Evolutionary conservation across 495 filamentous ascomycete species (phyloP).

Genomic region (Penicillium samsonianum): DNA sequence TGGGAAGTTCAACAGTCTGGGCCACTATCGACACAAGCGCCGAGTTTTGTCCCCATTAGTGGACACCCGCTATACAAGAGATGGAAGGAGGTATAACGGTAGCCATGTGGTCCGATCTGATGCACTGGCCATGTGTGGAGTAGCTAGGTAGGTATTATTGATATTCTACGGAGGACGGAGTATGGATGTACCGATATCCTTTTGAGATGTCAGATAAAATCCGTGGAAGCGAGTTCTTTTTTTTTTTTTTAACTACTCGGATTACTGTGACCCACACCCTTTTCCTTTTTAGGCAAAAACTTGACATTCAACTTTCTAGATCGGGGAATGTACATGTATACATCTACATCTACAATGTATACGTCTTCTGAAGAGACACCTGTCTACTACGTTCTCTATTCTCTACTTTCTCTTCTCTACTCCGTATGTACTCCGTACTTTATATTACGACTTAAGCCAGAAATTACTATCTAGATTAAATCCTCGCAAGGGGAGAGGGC

Average conservation of each 20-base stretch:
- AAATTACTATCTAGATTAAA: not conserved
- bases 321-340: not conserved
- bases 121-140: constrained; percentile 19
- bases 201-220: not conserved
- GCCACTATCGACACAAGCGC: not conserved
- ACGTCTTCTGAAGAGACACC: no score
- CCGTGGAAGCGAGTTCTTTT: no score
- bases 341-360: not conserved
- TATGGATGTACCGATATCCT: not conserved
- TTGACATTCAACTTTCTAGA: not conserved
- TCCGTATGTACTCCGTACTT: no score
- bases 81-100: constrained; percentile 18
- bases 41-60: constrained; percentile 17
- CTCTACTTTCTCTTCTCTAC: no score
- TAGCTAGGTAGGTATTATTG: no score
- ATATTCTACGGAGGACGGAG: not conserved
- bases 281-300: not conserved
- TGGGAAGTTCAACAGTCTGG: not conserved
- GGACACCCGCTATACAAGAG: constrained; percentile 19
- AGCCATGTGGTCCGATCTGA: constrained; percentile 17
- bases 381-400: no score
- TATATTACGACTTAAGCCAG: constrained; percentile 2
- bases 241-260: no score
- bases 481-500: not conserved
- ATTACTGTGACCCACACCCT: not conserved